Percentiles rank a stretch among this genome's conserved stretches.
Conservation (phyloP, 2,329 filamentous ascomycete species). For the Epichloe coenophiala region DNA sequence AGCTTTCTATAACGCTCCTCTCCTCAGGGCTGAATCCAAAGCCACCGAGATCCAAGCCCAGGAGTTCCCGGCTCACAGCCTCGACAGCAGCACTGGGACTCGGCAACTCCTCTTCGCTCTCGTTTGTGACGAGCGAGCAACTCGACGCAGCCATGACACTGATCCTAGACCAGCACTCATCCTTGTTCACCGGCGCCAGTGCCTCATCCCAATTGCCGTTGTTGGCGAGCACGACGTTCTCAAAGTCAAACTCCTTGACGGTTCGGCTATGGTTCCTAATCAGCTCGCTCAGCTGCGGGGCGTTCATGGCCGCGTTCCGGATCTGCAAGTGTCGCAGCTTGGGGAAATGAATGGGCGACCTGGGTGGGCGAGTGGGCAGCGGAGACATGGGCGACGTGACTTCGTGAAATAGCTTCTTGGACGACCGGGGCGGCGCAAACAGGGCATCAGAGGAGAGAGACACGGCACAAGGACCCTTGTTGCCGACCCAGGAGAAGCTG, state of each 20-base stretch:
- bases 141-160: conserved; percentile 16
- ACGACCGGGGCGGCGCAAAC: conserved; percentile 41
- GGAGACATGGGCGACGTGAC: conserved; percentile 53
- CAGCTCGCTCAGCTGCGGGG: conserved; percentile 55
- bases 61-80: conserved; percentile 37
- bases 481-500: conserved; percentile 65
- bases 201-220: conserved; percentile 70
- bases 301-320: conserved; percentile 59
- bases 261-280: conserved; percentile 53
- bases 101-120: conserved; percentile 25
- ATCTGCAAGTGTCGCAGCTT: conserved; percentile 55
- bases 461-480: conserved; percentile 61
- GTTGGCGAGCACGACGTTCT: conserved; percentile 55
- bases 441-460: conserved; percentile 57
- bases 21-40: conserved; percentile 24
- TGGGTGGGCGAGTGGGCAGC: conserved; percentile 34
- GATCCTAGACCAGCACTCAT: conserved; percentile 25
- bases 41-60: conserved; percentile 24
- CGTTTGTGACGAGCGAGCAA: conserved; percentile 20
- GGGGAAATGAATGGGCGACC: conserved; percentile 50
- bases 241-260: conserved; percentile 67
- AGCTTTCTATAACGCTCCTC: conserved; percentile 15
- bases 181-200: conserved; percentile 49
- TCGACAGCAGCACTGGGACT: conserved; percentile 39
- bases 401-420: conserved; percentile 49